A percentile compares a stretch with the other conserved stretches of the same genome.
phyloP scores from a whole-genome alignment of 2,329 filamentous ascomycete genomes.

The Aureobasidium melanogenum region DNA sequence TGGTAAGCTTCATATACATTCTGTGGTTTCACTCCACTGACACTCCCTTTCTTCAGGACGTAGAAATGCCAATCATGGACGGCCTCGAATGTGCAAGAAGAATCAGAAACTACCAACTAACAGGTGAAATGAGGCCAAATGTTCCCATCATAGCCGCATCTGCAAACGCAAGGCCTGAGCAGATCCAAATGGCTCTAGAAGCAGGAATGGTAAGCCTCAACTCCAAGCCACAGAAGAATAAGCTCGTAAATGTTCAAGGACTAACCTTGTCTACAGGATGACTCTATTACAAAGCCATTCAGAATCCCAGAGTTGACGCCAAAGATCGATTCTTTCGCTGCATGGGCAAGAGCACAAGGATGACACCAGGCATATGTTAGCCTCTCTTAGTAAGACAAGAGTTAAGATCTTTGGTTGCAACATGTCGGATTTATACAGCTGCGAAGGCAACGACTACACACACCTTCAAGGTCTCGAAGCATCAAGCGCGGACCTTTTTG shows the following conservation, averaged over 20 bases:
- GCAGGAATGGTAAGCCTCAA: conserved; percentile 23
- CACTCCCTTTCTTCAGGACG: not conserved
- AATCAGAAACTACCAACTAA: conserved; percentile 52
- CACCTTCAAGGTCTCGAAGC: no score
- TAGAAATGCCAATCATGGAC: conserved; percentile 64
- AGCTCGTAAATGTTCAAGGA: not conserved
- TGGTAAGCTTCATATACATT: not conserved
- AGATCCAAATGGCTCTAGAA: conserved; percentile 15
- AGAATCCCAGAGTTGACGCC: conserved; percentile 26
- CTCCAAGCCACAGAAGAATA: not conserved
- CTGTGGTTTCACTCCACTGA: not conserved
- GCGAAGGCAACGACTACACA: no score
- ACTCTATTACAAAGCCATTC: conserved; percentile 28
- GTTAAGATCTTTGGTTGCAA: no score
- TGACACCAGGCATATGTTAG: not conserved
- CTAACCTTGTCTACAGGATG: not conserved
- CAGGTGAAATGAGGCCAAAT: conserved; percentile 49
- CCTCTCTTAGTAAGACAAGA: no score
- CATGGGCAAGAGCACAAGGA: not conserved
- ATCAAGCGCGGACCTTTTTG: no score
- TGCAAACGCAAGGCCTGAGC: conserved; percentile 57
- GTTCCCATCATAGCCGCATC: conserved; percentile 67
- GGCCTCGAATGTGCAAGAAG: conserved; percentile 59
- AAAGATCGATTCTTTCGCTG: conserved; percentile 19
- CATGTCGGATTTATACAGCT: no score